Evolutionary conservation across 805 yeast genomes (phyloP).

Genomic region (Yamadazyma phyllophila): DNA sequence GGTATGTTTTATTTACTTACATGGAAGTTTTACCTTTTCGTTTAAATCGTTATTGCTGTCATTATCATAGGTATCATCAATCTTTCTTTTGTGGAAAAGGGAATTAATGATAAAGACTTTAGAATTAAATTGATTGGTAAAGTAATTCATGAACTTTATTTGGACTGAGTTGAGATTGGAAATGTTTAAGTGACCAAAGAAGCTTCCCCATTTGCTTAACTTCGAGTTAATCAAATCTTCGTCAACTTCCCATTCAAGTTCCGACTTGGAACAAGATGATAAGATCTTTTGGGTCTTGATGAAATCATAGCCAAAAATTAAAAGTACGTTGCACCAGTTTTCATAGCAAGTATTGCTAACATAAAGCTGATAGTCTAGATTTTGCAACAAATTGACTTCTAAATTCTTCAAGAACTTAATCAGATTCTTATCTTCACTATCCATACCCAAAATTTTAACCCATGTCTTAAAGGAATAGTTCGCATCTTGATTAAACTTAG

Average conservation of each 20-base stretch:
- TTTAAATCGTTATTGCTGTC: constrained; percentile 4
- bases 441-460: constrained; percentile 67
- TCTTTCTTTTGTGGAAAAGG: constrained; percentile 14
- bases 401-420: constrained; percentile 46
- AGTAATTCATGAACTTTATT: constrained; percentile 27
- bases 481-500: constrained; percentile 71
- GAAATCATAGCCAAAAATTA: constrained; percentile 44
- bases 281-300: constrained; percentile 33
- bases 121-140: constrained; percentile 27
- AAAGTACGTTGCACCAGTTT: constrained; percentile 44
- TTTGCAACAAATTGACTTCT: constrained; percentile 53
- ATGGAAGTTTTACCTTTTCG: constrained; percentile 10
- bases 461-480: constrained; percentile 69
- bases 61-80: constrained; percentile 7
- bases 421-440: constrained; percentile 23
- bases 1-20: constrained; percentile 7
- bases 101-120: constrained; percentile 24
- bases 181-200: constrained; percentile 24
- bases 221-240: constrained; percentile 18
- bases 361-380: constrained; percentile 57
- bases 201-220: constrained; percentile 27
- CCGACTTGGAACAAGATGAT: constrained; percentile 15
- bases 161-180: constrained; percentile 21
- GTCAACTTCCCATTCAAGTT: constrained; percentile 26
- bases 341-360: constrained; percentile 49